phyloP scores from a whole-genome alignment of 441 rosid genomes.

The Francoa sonchifolia region DNA sequence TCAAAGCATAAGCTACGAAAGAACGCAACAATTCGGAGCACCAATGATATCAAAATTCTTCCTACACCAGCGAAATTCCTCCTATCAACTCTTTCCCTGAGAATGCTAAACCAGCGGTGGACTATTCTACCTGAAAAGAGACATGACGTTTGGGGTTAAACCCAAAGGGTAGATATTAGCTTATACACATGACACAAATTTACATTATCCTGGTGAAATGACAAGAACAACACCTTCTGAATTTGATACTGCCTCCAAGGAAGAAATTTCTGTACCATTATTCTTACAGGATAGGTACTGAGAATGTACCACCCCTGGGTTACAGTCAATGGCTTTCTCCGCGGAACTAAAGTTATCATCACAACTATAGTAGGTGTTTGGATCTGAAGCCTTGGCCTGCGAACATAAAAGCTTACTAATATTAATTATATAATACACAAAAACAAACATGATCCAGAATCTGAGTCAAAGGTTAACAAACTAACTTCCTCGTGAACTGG shows the following conservation, averaged over 20 bases:
- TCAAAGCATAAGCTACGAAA: slow-evolving; percentile 28
- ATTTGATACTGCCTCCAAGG: slow-evolving; percentile 12
- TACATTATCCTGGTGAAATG: slow-evolving; percentile 5
- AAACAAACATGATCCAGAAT: not conserved
- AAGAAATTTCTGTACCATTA: slow-evolving; percentile 12
- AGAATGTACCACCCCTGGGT: slow-evolving; percentile 20
- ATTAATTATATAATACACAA: no score
- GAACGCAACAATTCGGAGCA: slow-evolving; percentile 39
- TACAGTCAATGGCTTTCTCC: slow-evolving; percentile 26
- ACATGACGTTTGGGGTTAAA: slow-evolving; percentile 1
- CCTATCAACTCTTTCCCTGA: slow-evolving; percentile 40
- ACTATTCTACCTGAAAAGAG: slow-evolving; percentile 31
- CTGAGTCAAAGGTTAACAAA: slow-evolving; percentile 11
- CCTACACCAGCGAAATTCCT: slow-evolving; percentile 21
- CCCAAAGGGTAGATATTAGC: not conserved
- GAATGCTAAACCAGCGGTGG: slow-evolving; percentile 26
- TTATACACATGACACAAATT: no score
- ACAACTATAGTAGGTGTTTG: slow-evolving; percentile 61
- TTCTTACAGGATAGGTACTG: slow-evolving; percentile 17
- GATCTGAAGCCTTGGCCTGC: slow-evolving; percentile 51
- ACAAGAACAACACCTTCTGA: slow-evolving; percentile 27
- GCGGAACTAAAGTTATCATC: slow-evolving; percentile 34
- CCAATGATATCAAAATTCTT: slow-evolving; percentile 29
- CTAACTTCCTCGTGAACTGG: slow-evolving; percentile 64
- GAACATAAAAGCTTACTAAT: no score